Evolutionary conservation across 2,329 filamentous ascomycete species (phyloP), one percentile per base, ranked within the genome.

Genomic region (Calonectria hongkongensis): DNA sequence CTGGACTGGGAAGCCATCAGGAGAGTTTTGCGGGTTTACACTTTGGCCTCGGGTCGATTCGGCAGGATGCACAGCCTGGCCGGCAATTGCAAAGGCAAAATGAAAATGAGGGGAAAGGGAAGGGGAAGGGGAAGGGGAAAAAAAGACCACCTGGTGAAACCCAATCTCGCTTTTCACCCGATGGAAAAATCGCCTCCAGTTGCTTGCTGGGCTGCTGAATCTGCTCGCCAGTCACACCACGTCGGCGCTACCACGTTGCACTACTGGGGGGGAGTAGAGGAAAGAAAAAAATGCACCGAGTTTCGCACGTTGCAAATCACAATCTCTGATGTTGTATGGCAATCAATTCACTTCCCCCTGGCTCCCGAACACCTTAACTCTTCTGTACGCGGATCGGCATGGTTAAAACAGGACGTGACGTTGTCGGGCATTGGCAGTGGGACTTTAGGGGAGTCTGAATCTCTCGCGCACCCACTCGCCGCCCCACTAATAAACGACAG

Each of bases 121-220:
- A 47, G 5, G 6, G 13, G 13, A 10, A 43, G 3, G 43, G 43
- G 41, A 43, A 18, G n/a, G 30, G 43, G 2, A n/a, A 9, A n/a
- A 8, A 18, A 43, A 18, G 12, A 25, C 45, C n/a, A 25, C 15
- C 21, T 25, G 6, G 54, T 39, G 54, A 41, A 25, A 60, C 54
- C 21, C 54, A 28, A 41, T 60, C 54, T 60, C 54, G 36, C 54
- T 60, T 36, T 60, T 16, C 12, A 13, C 54, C 54, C 54, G 54
- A 60, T 60, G 36, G n/a, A 39, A 60, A 60, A 60, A 60, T 21
- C 54, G 54, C 54, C 54, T 60, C 54, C 54, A 60, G 36, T 60
- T 60, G 25, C 48, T 45, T 45, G 50, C 50, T 39, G 13, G n/a
- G 21, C 12, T 27, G 25, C 15, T n/a, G 54, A 36, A 36, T 36